A percentile compares a stretch with the other conserved stretches of the same genome.
Evolutionary conservation across 2,329 filamentous ascomycete species (phyloP).

Genomic region (Endothia cerciana): DNA sequence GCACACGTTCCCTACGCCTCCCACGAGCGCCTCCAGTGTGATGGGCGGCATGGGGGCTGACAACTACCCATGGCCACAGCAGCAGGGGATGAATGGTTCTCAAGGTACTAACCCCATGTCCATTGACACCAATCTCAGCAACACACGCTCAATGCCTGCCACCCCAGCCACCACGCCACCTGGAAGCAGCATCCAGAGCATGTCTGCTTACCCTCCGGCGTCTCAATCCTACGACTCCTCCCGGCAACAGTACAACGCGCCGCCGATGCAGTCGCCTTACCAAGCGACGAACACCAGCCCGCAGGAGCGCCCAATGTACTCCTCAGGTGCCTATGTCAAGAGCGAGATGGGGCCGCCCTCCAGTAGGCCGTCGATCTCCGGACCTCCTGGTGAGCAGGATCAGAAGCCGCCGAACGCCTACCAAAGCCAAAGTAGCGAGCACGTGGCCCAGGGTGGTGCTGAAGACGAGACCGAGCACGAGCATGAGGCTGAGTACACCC

Average conservation of each 20-base stretch:
- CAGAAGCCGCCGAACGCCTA: conserved; percentile 68
- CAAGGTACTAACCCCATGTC: conserved; percentile 73
- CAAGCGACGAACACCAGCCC: conserved; percentile 62
- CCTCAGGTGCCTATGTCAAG: conserved; percentile 76
- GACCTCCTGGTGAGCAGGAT: conserved; percentile 61
- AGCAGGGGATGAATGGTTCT: conserved; percentile 62
- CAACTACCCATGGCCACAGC: conserved; percentile 76
- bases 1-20: conserved; percentile 92
- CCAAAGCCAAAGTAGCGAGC: conserved; percentile 55
- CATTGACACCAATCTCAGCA: conserved; percentile 79
- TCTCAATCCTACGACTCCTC: conserved; percentile 76
- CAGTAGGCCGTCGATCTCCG: conserved; percentile 56
- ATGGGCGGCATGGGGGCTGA: conserved; percentile 74
- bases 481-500: conserved; percentile 83
- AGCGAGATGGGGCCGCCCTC: conserved; percentile 87
- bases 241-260: conserved; percentile 76
- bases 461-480: conserved; percentile 75
- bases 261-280: conserved; percentile 72
- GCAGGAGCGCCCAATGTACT: conserved; percentile 66
- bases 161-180: conserved; percentile 92
- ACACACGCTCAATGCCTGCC: conserved; percentile 82
- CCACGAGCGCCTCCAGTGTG: conserved; percentile 88
- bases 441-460: conserved; percentile 52
- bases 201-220: conserved; percentile 74
- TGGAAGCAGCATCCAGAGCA: conserved; percentile 73